phyloP scores from a whole-genome alignment of 306 rosid genomes.

The Sophora flavescens region DNA sequence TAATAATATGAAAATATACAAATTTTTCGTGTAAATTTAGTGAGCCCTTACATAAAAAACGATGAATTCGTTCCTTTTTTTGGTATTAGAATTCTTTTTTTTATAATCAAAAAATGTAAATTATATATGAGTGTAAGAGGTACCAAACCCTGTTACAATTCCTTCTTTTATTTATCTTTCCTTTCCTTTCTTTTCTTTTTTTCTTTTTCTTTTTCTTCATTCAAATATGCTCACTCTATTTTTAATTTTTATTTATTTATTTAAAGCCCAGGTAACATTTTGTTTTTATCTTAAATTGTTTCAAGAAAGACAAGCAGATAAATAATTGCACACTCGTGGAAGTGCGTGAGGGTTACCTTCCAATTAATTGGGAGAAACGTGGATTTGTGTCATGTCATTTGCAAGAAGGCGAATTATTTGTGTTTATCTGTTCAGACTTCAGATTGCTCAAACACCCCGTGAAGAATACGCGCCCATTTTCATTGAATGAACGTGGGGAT shows the following conservation, averaged over 20 bases:
- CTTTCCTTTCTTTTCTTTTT: no score
- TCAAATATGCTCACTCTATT: not conserved
- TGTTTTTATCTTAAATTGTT: not conserved
- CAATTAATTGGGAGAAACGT: constrained; percentile 58
- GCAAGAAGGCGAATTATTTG: not conserved
- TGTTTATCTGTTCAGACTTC: constrained; percentile 2
- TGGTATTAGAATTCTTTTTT: no score
- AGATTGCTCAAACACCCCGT: constrained; percentile 9
- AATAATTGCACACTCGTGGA: constrained; percentile 46
- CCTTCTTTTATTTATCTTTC: not conserved
- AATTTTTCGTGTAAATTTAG: not conserved
- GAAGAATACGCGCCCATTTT: constrained; percentile 31
- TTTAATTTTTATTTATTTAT: no score
- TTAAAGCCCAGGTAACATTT: no score
- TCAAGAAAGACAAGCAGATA: constrained; percentile 11
- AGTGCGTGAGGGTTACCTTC: constrained; percentile 62
- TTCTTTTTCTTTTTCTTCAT: not conserved
- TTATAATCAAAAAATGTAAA: no score
- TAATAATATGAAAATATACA: not conserved
- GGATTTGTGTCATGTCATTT: no score
- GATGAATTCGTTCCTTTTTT: not conserved
- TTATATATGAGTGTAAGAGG: no score
- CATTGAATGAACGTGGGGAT: not conserved
- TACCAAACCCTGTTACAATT: not conserved
- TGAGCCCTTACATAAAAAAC: not conserved